Percentiles rank a stretch among this genome's conserved stretches.
These are phyloP conservation scores for Fusarium odoratissimum DNA, from an alignment of 2,329 filamentous ascomycete genomes.

Conservation along the genomic window DNA sequence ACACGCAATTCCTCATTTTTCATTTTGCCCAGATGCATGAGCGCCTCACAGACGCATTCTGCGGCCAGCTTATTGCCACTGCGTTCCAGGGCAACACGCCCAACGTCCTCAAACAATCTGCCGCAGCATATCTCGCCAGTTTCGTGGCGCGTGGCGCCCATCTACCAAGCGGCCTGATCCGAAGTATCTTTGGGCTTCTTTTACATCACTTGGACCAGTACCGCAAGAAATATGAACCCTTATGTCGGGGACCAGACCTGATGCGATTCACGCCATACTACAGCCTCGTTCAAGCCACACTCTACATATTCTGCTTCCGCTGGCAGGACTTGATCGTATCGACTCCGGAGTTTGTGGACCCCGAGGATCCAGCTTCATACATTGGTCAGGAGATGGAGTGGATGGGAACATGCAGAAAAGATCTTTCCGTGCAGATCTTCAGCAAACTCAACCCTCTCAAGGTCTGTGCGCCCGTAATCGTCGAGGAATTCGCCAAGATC, in stretches of 20 bases:
- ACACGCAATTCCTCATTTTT: conserved; percentile 95
- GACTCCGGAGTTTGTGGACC: conserved; percentile 69
- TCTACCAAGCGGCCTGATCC: conserved; percentile 80
- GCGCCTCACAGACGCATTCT: conserved; percentile 83
- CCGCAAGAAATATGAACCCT: conserved; percentile 76
- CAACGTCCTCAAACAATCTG: conserved; percentile 81
- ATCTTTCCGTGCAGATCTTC: conserved; percentile 81
- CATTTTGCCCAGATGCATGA: conserved; percentile 90
- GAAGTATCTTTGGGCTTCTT: conserved; percentile 83
- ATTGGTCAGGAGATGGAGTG: conserved; percentile 81
- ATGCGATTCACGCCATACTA: conserved; percentile 88
- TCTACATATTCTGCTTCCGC: conserved; percentile 98
- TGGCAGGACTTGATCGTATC: conserved; percentile 88
- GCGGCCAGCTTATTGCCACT: conserved; percentile 72
- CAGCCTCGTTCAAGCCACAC: conserved; percentile 84
- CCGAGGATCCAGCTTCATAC: conserved; percentile 70
- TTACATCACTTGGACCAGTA: conserved; percentile 81
- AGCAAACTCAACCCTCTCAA: conserved; percentile 94
- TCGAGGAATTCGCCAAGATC: conserved; percentile 90
- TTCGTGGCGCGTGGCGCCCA: conserved; percentile 92
- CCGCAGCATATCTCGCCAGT: conserved; percentile 91
- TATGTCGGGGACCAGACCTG: conserved; percentile 86
- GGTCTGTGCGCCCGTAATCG: conserved; percentile 90
- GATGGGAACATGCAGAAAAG: conserved; percentile 78
- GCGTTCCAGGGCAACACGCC: conserved; percentile 71